These are phyloP conservation scores for Eutypa lata DNA, from an alignment of 2,329 filamentous ascomycete species.

Conservation along the genomic window DNA sequence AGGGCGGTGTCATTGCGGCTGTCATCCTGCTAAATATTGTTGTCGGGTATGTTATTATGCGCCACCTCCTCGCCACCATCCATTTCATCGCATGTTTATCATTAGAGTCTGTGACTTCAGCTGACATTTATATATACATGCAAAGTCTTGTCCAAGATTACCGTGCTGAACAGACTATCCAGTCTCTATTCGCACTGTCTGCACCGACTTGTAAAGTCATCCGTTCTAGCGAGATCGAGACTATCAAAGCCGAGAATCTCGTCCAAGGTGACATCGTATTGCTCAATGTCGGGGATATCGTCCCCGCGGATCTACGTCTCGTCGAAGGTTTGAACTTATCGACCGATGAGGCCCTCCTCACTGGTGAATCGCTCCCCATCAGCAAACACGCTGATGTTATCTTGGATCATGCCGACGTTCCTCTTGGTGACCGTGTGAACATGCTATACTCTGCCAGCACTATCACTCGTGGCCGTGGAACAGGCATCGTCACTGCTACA, in stretches of 20 bases:
- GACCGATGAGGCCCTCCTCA: slow-evolving; percentile 72
- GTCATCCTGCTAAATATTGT: slow-evolving; percentile 66
- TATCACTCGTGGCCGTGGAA: slow-evolving; percentile 68
- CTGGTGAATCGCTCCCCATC: slow-evolving; percentile 69
- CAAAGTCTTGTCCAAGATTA: slow-evolving; percentile 57
- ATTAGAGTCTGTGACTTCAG: too few relatives aligned
- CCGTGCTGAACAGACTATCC: slow-evolving; percentile 59
- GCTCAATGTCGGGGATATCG: slow-evolving; percentile 63
- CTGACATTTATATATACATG: slow-evolving; percentile 14
- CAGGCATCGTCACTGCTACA: slow-evolving; percentile 66
- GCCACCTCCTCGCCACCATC: too few relatives aligned
- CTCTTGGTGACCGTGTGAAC: slow-evolving; percentile 68
- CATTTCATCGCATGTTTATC: not conserved
- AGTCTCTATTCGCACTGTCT: slow-evolving; percentile 56
- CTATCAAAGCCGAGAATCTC: slow-evolving; percentile 53
- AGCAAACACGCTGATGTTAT: slow-evolving; percentile 60
- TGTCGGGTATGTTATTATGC: slow-evolving; percentile 49
- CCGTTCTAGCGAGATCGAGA: slow-evolving; percentile 48
- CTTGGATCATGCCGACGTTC: slow-evolving; percentile 50
- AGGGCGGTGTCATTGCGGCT: slow-evolving; percentile 60
- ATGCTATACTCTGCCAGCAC: slow-evolving; percentile 70
- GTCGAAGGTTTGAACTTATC: slow-evolving; percentile 69
- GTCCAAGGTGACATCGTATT: slow-evolving; percentile 65
- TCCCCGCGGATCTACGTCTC: slow-evolving; percentile 66
- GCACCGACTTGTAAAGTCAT: slow-evolving; percentile 59